These are phyloP conservation scores for Cinchona pubescens DNA, from an alignment of 257 asterid genomes.

Conservation along the genomic window DNA sequence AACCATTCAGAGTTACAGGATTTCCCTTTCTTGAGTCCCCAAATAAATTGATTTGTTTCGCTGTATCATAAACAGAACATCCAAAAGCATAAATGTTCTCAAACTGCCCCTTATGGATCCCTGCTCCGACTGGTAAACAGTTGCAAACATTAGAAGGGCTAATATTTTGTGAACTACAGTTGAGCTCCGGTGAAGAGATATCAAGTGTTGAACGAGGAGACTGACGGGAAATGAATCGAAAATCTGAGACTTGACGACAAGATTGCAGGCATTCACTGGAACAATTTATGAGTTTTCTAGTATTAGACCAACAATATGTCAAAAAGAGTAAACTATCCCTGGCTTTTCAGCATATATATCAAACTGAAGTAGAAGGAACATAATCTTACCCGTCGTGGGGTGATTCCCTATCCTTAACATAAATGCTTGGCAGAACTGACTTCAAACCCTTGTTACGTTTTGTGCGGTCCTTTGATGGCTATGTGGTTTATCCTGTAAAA, in stretches of 20 bases:
- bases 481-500: conserved; percentile 42
- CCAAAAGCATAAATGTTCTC: conserved; percentile 16
- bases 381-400: conserved; percentile 33
- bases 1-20: conserved; percentile 19
- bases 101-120: conserved; percentile 5
- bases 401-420: conserved; percentile 37
- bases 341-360: too few relatives aligned
- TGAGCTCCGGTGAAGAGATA: conserved; percentile 39
- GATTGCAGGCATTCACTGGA: conserved; percentile 45
- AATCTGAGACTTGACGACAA: conserved; percentile 32
- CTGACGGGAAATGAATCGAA: conserved; percentile 30
- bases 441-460: conserved; percentile 32
- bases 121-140: conserved; percentile 25
- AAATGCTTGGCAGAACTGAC: conserved; percentile 33
- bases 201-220: conserved; percentile 64
- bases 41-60: not conserved
- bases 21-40: conserved; percentile 31
- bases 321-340: too few relatives aligned
- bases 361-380: not conserved
- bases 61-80: not conserved
- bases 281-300: conserved; percentile 4
- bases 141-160: conserved; percentile 34
- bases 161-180: conserved; percentile 23
- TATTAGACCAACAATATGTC: conserved; percentile 1
- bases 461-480: conserved; percentile 29